phyloP scores from a whole-genome alignment of 2,329 filamentous ascomycete genomes.

The Stemphylium lycopersici region DNA sequence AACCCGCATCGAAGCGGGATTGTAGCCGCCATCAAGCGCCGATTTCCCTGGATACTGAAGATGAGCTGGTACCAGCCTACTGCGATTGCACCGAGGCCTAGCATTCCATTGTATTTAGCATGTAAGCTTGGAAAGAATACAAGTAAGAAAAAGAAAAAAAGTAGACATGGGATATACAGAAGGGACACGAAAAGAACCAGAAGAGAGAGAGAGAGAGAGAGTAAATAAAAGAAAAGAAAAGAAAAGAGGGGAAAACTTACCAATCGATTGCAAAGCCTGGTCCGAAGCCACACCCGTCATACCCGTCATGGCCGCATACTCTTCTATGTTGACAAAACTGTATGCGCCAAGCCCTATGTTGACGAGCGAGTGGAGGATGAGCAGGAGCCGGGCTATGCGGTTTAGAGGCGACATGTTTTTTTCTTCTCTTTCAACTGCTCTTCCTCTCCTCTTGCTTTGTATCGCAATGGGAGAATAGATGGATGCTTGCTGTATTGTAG shows the following conservation, averaged over 20 bases:
- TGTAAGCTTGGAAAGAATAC: not conserved
- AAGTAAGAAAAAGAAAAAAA: not conserved
- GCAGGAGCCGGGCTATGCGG: constrained; percentile 12
- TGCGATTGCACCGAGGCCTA: constrained; percentile 19
- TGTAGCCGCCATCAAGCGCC: constrained; percentile 11
- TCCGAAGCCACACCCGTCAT: not conserved
- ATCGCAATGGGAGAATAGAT: no score
- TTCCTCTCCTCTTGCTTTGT: no score
- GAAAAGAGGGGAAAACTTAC: not conserved
- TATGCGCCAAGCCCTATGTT: constrained; percentile 20
- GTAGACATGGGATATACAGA: not conserved
- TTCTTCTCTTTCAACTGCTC: not conserved
- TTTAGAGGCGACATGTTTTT: constrained; percentile 10
- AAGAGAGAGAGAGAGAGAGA: no score
- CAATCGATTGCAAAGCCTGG: constrained; percentile 3
- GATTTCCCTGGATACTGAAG: constrained; percentile 15
- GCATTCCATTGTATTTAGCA: no score
- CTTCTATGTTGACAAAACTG: constrained; percentile 5
- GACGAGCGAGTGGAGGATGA: constrained; percentile 16
- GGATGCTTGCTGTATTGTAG: no score
- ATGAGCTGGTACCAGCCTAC: constrained; percentile 23
- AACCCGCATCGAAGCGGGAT: constrained; percentile 11
- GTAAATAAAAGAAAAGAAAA: no score
- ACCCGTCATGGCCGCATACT: constrained; percentile 1
- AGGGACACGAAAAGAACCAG: not conserved